These are phyloP conservation scores for Lindgomyces ingoldianus DNA, from an alignment of 495 filamentous ascomycete species.

Conservation along the genomic window DNA sequence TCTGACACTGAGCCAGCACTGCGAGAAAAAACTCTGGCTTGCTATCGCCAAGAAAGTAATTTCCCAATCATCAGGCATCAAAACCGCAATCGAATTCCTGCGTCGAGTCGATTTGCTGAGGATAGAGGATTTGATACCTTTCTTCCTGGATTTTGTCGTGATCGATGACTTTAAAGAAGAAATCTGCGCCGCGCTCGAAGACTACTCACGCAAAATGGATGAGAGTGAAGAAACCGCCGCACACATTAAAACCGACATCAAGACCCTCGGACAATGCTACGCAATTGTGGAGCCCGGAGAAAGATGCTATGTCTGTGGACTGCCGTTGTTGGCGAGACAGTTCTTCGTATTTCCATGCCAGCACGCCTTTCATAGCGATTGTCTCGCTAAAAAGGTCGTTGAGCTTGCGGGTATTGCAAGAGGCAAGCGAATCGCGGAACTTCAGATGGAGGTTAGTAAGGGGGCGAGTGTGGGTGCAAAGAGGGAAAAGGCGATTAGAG, in stretches of 20 bases:
- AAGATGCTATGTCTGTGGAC: constrained; percentile 80
- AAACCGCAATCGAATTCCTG: constrained; percentile 91
- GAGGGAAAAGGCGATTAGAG: constrained; percentile 80
- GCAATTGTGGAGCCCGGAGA: constrained; percentile 97
- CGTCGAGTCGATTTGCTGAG: constrained; percentile 85
- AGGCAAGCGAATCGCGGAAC: constrained; percentile 76
- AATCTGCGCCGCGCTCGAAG: constrained; percentile 89
- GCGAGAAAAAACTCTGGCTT: constrained; percentile 92
- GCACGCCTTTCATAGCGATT: constrained; percentile 95
- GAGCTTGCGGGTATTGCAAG: constrained; percentile 72
- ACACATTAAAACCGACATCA: constrained; percentile 85
- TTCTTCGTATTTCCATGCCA: constrained; percentile 99
- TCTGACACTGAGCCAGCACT: constrained; percentile 74
- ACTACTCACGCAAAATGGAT: constrained; percentile 92
- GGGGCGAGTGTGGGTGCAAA: constrained; percentile 63
- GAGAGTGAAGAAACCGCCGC: constrained; percentile 81
- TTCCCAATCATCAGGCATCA: constrained; percentile 78
- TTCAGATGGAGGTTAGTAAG: constrained; percentile 76
- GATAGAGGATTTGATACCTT: constrained; percentile 96
- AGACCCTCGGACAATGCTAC: constrained; percentile 79
- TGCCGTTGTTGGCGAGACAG: constrained; percentile 82
- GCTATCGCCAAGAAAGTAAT: constrained; percentile 92
- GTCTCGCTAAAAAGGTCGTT: constrained; percentile 78
- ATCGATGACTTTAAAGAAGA: constrained; percentile 99
- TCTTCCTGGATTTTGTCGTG: constrained; percentile 97